Evolutionary conservation across 306 rosid genomes (phyloP), one percentile per base, ranked within the genome.

Genomic region (Prunus kanzakura): DNA sequence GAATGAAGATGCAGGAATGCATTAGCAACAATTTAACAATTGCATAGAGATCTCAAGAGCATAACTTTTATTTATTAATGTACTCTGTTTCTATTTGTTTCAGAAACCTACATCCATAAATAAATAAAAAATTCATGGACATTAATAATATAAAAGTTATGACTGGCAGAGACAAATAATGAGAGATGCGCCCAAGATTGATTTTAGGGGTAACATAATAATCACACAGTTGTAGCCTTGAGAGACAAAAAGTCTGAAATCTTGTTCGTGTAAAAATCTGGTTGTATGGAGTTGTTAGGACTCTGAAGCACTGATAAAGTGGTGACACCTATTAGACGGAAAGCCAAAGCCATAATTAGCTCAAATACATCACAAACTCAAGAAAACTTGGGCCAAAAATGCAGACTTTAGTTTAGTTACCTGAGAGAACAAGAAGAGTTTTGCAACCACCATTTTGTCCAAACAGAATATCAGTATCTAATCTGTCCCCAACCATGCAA

Each of bases 391-490:
- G 35, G 47, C 52, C 68, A 27, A 76, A 47, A 19, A 30, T 19
- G 63, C 62, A 58, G 56, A 52, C 15, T 14, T 19, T 16, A 52
- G 30, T 7, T 25, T 12, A 56, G 18, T 3, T 60, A 88, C 91
- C 97, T 51, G 97, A 95, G 62, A 92, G 93, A 76, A 92, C 97
- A 56, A 95, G 99, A 76, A 92, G 96, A 83, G 99, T 95, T 86
- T 88, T 92, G 88, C 97, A 95, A 71, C 97, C 97, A 52, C 99
- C 99, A 56, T 95, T 95, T 79, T 95, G 99, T 68, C 99, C 99
- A 75, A 95, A 95, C 81, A 95, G 86, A 76, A 92, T 90, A 77
- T 92, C 97, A 3, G 99, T 95, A 81, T 95, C 97, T 80, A 95
- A 84, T 83, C 97, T 92, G 92, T 95, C 97, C 72, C 97, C 97